These are phyloP conservation scores for Drechslerella stenobrocha DNA, from an alignment of 2,329 filamentous ascomycete genomes.

Conservation along the genomic window DNA sequence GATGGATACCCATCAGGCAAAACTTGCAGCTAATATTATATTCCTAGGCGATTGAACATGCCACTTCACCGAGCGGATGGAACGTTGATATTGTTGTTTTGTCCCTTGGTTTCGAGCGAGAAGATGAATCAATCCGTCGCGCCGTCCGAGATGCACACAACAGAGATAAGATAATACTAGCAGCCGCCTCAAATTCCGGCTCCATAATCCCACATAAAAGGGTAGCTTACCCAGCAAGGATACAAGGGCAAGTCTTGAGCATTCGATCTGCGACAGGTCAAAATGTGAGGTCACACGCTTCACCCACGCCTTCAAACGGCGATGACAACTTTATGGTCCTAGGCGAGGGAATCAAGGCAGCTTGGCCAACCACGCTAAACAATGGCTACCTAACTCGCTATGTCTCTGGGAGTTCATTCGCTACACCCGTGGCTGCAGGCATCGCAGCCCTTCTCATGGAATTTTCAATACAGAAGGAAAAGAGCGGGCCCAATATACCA, in stretches of 20 bases:
- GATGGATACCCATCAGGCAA: too few relatives aligned
- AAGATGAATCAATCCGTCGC: background rate
- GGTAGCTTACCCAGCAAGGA: slow-evolving; percentile 8
- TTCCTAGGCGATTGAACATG: slow-evolving; percentile 4
- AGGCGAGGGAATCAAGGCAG: slow-evolving; percentile 9
- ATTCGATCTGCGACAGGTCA: slow-evolving; percentile 7
- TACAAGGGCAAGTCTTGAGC: slow-evolving; percentile 6
- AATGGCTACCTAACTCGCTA: background rate
- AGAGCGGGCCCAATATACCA: background rate
- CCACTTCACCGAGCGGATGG: background rate
- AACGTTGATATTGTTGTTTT: slow-evolving; percentile 12
- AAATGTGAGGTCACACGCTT: slow-evolving; percentile 1
- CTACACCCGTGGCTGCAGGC: slow-evolving; percentile 10
- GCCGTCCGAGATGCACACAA: background rate
- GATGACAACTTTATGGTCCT: slow-evolving; percentile 9
- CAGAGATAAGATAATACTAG: slow-evolving; percentile 6
- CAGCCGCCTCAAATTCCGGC: slow-evolving; percentile 11
- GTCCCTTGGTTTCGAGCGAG: background rate
- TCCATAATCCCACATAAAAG: background rate
- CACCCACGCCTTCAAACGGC: background rate
- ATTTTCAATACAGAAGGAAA: slow-evolving; percentile 9
- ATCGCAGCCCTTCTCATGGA: slow-evolving; percentile 8
- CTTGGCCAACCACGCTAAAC: background rate
- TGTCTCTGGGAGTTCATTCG: slow-evolving; percentile 10
- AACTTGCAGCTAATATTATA: too few relatives aligned